phyloP scores from a whole-genome alignment of 225 moss, liverwort and hornwort species.

The Marchantia paleacea region DNA sequence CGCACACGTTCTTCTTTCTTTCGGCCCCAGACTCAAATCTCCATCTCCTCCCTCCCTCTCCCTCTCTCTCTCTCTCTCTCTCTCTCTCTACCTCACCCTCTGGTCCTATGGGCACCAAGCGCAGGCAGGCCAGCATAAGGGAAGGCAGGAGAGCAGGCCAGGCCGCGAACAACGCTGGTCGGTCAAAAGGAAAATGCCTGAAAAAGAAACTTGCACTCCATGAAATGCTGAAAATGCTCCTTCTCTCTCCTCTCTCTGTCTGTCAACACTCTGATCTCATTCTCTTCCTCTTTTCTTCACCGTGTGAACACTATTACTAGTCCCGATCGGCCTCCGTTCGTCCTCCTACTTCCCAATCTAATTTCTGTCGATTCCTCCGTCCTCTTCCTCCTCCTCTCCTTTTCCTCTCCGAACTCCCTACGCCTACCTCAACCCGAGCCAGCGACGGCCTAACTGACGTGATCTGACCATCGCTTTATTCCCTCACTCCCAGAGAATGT shows the following conservation, averaged over 20 bases:
- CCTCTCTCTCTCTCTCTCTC: too few species aligned
- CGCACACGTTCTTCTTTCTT: constrained; percentile 2
- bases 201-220: background rate
- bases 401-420: background rate
- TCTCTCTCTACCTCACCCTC: background rate
- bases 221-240: background rate
- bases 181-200: constrained; percentile 11
- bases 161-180: background rate
- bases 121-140: background rate
- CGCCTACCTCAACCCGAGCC: background rate
- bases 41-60: background rate
- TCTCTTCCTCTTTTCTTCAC: background rate
- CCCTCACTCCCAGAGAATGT: background rate
- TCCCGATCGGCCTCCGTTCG: background rate
- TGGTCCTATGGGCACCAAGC: background rate
- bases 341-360: background rate
- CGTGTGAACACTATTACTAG: background rate
- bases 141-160: constrained; percentile 4
- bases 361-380: background rate
- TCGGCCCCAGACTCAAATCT: background rate
- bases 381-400: background rate
- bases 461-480: constrained; percentile 7
- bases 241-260: background rate
- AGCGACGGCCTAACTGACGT: background rate
- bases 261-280: background rate